Evolutionary conservation across 208 protist species (phyloP), one percentile per base, ranked within the genome.

Genomic region (Leishmania amazonensis): DNA sequence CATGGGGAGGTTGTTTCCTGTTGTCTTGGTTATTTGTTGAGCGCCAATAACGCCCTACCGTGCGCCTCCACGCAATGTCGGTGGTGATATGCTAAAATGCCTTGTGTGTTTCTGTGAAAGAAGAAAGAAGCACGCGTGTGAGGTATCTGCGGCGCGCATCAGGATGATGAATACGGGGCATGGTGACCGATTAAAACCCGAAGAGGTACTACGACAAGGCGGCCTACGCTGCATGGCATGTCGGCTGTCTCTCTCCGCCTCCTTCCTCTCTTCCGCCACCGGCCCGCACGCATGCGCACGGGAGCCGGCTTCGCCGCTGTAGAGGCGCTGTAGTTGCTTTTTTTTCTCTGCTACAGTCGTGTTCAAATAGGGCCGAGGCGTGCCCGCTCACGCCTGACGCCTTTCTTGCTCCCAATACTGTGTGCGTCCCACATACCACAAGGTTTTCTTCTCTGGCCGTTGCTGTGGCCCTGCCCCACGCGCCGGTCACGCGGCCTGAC

Each of bases 91-190:
- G 65, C 38, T 28, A 49, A 71, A 71, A 17, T 47, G 38, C 15
- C 9, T 45, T 31, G 49, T 58, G 17, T 77, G 19, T 77, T 72
- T 76, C 40, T 42, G n/a, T n/a, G 62, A 73, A 73, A 51, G 40
- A 2, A 38, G 21, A 73, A 42, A 51, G 19, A 31, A 28, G 42
- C 13, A 57, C 28, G 70, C 24, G 24, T 75, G 45, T 58, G 31
- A 13, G 38, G 3, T 9, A 49, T 49, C 31, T 19, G 40, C 38
- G 4, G 65, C 21, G 40, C 65, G 40, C 65, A 40, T 42, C 21
- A 45, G 65, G 35, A 71, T 8, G 11, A 28, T 8, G 11, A 28
- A 47, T 2, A 24, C 2, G 21, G 40, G 21, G 6, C 31, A 71
- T 17, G 19, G 19, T 17, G 5, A 71, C 65, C 8, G 40, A 71